Conservation (phyloP, 352 stramenopile genomes). For the Peronospora destructor region DNA sequence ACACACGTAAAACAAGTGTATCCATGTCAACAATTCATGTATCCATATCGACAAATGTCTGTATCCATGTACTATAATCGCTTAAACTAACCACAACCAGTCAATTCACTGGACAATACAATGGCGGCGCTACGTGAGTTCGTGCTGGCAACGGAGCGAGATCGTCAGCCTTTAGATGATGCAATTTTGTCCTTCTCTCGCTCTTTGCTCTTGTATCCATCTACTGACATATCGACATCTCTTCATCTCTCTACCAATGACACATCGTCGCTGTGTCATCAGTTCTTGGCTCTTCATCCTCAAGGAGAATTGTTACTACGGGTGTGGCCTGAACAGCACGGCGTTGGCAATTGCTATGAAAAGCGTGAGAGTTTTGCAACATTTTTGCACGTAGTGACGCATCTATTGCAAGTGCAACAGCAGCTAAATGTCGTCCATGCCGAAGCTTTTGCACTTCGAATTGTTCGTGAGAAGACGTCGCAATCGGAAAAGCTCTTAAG, state of each 20-base stretch:
- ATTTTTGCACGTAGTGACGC: conserved; percentile 52
- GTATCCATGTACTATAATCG: neutral
- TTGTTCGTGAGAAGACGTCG: conserved; percentile 63
- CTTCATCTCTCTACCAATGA: conserved; percentile 5
- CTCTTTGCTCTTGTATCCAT: conserved; percentile 10
- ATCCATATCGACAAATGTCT: neutral
- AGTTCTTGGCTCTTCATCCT: conserved; percentile 51
- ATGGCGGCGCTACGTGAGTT: conserved; percentile 51
- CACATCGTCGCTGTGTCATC: conserved; percentile 9
- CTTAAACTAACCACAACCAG: conserved; percentile 2
- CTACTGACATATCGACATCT: neutral
- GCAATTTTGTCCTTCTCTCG: conserved; percentile 38
- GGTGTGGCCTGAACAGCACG: conserved; percentile 55
- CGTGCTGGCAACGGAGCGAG: conserved; percentile 52
- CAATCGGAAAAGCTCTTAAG: conserved; percentile 64
- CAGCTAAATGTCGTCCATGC: conserved; percentile 28
- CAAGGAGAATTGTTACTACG: conserved; percentile 52
- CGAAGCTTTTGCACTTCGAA: conserved; percentile 52
- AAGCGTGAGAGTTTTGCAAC: conserved; percentile 60
- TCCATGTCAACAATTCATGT: neutral
- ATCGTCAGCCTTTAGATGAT: conserved; percentile 51
- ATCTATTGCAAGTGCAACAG: conserved; percentile 35
- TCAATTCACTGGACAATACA: conserved; percentile 5
- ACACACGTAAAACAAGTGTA: neutral
- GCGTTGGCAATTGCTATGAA: conserved; percentile 47